Conservation (phyloP, 768 basidiomycete genomes). For the Hygrophorus russula region DNA sequence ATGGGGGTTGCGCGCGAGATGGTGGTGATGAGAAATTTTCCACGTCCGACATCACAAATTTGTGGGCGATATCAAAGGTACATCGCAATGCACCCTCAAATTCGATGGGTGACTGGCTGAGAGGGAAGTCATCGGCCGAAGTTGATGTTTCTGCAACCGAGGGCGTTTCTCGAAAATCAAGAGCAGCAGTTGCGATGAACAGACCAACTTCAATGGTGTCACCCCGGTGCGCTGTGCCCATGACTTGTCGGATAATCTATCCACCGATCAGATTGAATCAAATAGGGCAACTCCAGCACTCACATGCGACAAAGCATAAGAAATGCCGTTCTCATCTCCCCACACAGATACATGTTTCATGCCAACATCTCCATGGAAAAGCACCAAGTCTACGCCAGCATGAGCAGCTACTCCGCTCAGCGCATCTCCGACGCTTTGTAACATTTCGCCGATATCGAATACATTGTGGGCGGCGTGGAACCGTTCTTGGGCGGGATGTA, state of each 20-base stretch:
- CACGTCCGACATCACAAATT: constrained; percentile 19
- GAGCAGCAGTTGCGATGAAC: constrained; percentile 29
- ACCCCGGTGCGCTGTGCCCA: constrained; percentile 53
- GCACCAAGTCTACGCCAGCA: constrained; percentile 78
- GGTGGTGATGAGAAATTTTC: constrained; percentile 21
- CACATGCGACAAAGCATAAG: constrained; percentile 78
- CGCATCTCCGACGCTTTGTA: constrained; percentile 84
- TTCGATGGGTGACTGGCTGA: constrained; percentile 13
- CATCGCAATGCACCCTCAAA: constrained; percentile 26
- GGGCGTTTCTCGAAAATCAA: constrained; percentile 11
- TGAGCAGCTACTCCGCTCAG: constrained; percentile 77
- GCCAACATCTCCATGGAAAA: constrained; percentile 83
- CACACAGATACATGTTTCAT: constrained; percentile 79
- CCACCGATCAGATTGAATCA: constrained; percentile 11
- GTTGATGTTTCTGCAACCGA: background rate
- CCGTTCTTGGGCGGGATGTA: background rate
- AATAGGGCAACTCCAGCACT: constrained; percentile 21
- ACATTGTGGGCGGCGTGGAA: constrained; percentile 32
- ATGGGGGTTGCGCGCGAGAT: constrained; percentile 29
- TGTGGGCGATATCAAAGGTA: constrained; percentile 39
- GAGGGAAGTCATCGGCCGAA: background rate
- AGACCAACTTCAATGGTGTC: constrained; percentile 86
- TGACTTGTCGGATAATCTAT: constrained; percentile 77
- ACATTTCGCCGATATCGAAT: constrained; percentile 86
- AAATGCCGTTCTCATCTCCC: constrained; percentile 78